Percentiles rank a stretch among this genome's conserved stretches.
Conservation (phyloP, 2,329 filamentous ascomycete genomes). For the Colletotrichum spinosum region DNA sequence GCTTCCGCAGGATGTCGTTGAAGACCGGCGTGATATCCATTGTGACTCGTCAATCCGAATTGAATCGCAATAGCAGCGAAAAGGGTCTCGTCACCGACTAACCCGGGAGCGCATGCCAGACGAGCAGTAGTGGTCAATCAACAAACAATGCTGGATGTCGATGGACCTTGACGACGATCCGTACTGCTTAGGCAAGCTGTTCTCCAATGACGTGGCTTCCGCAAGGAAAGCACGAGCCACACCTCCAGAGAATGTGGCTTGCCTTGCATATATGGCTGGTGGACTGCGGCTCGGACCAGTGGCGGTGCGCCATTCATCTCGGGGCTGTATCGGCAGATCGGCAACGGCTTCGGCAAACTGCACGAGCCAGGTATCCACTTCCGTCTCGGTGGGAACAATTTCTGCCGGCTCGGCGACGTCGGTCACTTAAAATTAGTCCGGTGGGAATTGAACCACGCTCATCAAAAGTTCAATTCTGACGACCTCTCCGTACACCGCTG, state of each 20-base stretch:
- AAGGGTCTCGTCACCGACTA: neutral
- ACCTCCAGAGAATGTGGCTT: neutral
- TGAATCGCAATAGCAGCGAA: neutral
- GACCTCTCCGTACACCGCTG: no score
- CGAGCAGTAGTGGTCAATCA: no score
- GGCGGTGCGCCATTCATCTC: neutral
- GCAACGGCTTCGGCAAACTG: slow-evolving; percentile 9
- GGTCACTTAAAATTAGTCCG: no score
- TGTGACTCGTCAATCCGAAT: slow-evolving; percentile 48
- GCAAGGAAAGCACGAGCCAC: slow-evolving; percentile 13
- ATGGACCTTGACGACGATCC: slow-evolving; percentile 14
- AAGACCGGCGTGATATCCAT: slow-evolving; percentile 76
- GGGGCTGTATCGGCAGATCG: slow-evolving; percentile 23
- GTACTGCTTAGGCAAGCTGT: slow-evolving; percentile 23
- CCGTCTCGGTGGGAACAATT: neutral
- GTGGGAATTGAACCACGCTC: neutral
- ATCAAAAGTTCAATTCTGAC: no score
- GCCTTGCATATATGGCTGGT: neutral
- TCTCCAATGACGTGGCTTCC: slow-evolving; percentile 37
- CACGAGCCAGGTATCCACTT: slow-evolving; percentile 14
- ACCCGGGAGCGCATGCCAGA: no score
- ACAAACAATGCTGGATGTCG: neutral
- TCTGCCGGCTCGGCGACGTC: neutral
- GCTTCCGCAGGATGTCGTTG: slow-evolving; percentile 74
- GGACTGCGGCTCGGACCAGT: neutral